These are phyloP conservation scores for Geosiphon pyriformis DNA, from an alignment of 192 early-diverging fungal species.

Conservation along the genomic window DNA sequence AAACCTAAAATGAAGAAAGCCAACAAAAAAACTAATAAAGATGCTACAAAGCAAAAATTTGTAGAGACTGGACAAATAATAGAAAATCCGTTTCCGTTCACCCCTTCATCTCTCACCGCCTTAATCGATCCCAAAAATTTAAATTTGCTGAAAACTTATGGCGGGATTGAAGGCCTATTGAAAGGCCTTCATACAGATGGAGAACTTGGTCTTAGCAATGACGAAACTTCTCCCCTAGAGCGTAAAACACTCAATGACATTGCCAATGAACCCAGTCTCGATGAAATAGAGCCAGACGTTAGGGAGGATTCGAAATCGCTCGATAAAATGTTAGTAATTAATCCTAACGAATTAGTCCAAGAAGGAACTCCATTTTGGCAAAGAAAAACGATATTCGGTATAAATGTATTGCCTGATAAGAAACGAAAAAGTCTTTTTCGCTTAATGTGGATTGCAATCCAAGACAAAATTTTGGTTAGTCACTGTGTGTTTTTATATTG, in stretches of 20 bases:
- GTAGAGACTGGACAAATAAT: too few species aligned
- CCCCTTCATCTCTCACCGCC: conserved; percentile 40
- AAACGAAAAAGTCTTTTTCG: conserved; percentile 66
- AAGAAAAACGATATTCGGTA: conserved; percentile 56
- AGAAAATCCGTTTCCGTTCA: conserved; percentile 50
- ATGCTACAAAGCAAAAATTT: too few species aligned
- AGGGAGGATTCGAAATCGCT: not conserved
- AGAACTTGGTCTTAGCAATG: conserved; percentile 38
- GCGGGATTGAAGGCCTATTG: conserved; percentile 49
- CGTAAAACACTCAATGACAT: conserved; percentile 10
- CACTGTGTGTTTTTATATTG: too few species aligned
- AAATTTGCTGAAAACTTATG: conserved; percentile 34
- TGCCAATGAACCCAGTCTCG: not conserved
- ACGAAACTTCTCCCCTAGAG: conserved; percentile 4
- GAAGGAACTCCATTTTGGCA: conserved; percentile 38
- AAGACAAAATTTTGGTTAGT: conserved; percentile 73
- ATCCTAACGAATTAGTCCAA: not conserved
- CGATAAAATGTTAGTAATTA: not conserved
- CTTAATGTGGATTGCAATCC: conserved; percentile 76
- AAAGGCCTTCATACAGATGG: conserved; percentile 43
- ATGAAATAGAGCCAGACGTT: conserved; percentile 7
- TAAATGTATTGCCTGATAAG: conserved; percentile 63
- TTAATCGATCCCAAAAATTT: conserved; percentile 57
- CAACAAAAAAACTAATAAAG: too few species aligned
- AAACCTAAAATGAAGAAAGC: too few species aligned